Conservation (phyloP, 805 yeast species). For the Kurtzmaniella fragi region DNA sequence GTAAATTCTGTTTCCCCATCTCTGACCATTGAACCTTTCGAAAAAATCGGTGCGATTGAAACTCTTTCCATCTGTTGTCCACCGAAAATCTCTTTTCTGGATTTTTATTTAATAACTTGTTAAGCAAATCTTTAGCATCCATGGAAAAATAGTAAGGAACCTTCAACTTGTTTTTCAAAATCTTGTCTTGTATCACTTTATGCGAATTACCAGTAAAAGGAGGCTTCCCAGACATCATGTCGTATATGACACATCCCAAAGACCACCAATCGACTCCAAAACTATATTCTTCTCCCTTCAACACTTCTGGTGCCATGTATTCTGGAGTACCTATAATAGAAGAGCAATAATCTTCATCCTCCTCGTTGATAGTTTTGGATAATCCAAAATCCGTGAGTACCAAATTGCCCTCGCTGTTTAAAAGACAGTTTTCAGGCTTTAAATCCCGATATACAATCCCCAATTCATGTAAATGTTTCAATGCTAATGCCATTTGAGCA, state of each 20-base stretch:
- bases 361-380: constrained; percentile 37
- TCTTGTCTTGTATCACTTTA: constrained; percentile 70
- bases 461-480: constrained; percentile 66
- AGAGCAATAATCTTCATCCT: constrained; percentile 37
- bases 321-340: constrained; percentile 75
- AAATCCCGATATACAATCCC: constrained; percentile 86
- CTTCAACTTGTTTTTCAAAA: constrained; percentile 59
- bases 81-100: constrained; percentile 53
- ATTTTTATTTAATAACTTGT: constrained; percentile 62
- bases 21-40: constrained; percentile 68
- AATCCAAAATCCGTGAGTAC: constrained; percentile 85
- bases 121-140: constrained; percentile 74
- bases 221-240: constrained; percentile 79
- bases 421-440: constrained; percentile 84
- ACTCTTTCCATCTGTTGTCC: constrained; percentile 50
- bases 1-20: constrained; percentile 38
- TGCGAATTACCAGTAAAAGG: constrained; percentile 85
- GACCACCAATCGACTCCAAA: constrained; percentile 91
- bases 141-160: constrained; percentile 72
- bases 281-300: constrained; percentile 72
- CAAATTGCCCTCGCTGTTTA: constrained; percentile 73
- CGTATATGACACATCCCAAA: constrained; percentile 74
- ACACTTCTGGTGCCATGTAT: constrained; percentile 87
- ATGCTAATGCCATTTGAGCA: constrained; percentile 77
- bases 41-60: constrained; percentile 69